Percentiles rank a stretch among this genome's conserved stretches.
These are phyloP conservation scores for Pseudotulostoma volvatum DNA, from an alignment of 495 filamentous ascomycete species.

Conservation along the genomic window DNA sequence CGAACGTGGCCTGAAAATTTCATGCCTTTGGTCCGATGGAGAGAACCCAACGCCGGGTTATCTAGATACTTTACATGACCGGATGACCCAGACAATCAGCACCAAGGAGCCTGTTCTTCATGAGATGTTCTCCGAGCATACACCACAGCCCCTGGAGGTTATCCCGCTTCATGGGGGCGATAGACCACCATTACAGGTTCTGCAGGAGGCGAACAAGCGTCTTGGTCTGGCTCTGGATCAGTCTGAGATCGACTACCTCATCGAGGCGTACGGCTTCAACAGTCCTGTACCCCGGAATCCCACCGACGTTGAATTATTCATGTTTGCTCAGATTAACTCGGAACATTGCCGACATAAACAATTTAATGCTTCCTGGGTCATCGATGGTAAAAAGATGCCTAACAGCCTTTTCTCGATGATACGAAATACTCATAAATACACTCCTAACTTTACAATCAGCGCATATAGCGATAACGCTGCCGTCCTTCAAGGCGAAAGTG, in stretches of 20 bases:
- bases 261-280: constrained; percentile 61
- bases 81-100: constrained; percentile 77
- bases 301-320: constrained; percentile 89
- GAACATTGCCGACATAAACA: constrained; percentile 55
- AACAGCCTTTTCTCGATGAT: constrained; percentile 88
- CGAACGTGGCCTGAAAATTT: constrained; percentile 70
- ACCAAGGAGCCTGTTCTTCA: constrained; percentile 46
- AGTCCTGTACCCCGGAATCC: constrained; percentile 52
- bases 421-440: constrained; percentile 68
- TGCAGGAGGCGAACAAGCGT: constrained; percentile 66
- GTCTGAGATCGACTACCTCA: constrained; percentile 85
- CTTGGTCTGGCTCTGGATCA: constrained; percentile 75
- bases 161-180: constrained; percentile 50
- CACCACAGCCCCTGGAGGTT: constrained; percentile 50
- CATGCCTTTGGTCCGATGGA: constrained; percentile 23
- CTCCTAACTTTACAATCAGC: constrained; percentile 67
- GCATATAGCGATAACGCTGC: constrained; percentile 97
- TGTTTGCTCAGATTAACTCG: constrained; percentile 87
- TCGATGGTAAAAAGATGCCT: constrained; percentile 68
- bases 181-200: constrained; percentile 46
- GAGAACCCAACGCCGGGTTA: constrained; percentile 36
- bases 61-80: constrained; percentile 63
- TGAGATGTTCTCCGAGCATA: constrained; percentile 63
- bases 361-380: constrained; percentile 96
- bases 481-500: constrained; percentile 62